Conservation (phyloP, 352 stramenopile species). For the Phytopythium ostracodes region DNA sequence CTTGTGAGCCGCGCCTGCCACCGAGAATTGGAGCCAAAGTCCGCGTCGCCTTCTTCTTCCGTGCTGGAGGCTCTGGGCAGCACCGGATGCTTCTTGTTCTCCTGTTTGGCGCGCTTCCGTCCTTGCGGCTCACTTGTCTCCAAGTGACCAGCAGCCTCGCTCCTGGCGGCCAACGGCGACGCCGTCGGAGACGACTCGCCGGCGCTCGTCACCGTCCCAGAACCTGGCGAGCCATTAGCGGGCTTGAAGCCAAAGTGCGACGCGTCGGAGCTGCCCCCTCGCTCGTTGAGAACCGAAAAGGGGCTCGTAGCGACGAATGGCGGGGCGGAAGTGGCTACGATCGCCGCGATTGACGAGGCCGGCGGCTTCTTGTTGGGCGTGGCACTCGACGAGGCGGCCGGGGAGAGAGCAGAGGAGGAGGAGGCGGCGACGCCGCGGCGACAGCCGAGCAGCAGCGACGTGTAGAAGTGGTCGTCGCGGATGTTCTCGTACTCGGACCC, state of each 20-base stretch:
- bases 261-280: neutral
- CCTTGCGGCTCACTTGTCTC: neutral
- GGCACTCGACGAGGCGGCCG: neutral
- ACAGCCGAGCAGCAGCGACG: constrained; percentile 19
- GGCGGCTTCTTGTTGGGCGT: neutral
- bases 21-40: neutral
- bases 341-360: neutral
- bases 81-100: neutral
- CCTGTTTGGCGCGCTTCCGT: neutral
- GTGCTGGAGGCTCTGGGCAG: neutral
- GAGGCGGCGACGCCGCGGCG: constrained; percentile 5
- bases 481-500: constrained; percentile 13
- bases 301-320: neutral
- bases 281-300: no score
- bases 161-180: neutral
- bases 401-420: neutral
- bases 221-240: neutral
- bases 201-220: neutral
- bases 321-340: neutral
- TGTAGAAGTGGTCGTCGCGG: constrained; percentile 26
- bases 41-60: neutral
- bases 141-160: neutral
- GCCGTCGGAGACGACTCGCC: neutral
- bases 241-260: neutral
- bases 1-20: neutral